A percentile compares a stretch with the other conserved stretches of the same genome.
These are phyloP conservation scores for Penicillium bialowiezense DNA, from an alignment of 495 filamentous ascomycete genomes.

Conservation along the genomic window DNA sequence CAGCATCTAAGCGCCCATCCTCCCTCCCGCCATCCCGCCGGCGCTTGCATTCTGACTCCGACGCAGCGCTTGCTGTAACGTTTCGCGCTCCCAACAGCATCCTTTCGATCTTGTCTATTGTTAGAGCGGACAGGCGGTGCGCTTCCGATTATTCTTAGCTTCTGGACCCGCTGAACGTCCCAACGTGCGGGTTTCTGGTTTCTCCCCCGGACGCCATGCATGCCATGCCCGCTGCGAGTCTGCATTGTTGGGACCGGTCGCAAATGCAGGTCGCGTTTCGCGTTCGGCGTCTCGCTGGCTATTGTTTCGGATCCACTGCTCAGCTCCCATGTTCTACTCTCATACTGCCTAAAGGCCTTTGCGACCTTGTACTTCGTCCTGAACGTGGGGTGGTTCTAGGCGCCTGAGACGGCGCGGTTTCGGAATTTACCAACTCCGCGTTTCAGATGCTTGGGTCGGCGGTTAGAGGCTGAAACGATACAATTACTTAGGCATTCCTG, in stretches of 20 bases:
- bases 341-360: no score
- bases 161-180: neutral
- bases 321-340: no score
- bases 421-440: neutral
- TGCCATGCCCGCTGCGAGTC: neutral
- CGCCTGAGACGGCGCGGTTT: neutral
- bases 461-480: neutral
- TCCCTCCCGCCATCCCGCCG: constrained; percentile 10
- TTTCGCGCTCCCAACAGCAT: neutral
- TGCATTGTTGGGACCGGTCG: no score
- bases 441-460: constrained; percentile 1
- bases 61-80: constrained; percentile 9
- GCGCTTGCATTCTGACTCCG: constrained; percentile 12
- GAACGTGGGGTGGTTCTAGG: no score
- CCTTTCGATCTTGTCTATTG: constrained; percentile 8
- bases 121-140: neutral
- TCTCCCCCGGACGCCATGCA: neutral
- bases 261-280: neutral
- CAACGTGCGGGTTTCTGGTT: neutral
- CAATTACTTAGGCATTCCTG: no score
- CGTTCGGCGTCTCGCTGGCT: constrained; percentile 4
- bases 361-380: no score
- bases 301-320: no score
- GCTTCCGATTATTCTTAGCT: constrained; percentile 4
- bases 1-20: constrained; percentile 20